Percentiles rank a stretch among this genome's conserved stretches.
Evolutionary conservation across 129 eudicot species (phyloP).

Genomic region (Saussurea involucrata): DNA sequence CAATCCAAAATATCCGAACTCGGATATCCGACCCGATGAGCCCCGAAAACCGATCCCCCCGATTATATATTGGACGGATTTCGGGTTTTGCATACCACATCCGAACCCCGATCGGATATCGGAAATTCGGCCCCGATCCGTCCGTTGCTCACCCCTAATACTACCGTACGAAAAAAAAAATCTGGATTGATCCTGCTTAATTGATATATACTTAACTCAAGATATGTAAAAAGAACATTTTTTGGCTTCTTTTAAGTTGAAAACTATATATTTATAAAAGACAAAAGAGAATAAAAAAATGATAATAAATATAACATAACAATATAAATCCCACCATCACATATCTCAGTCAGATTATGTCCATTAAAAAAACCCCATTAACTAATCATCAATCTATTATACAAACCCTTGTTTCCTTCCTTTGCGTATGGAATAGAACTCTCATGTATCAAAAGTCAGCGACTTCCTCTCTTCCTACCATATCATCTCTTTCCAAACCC

Average conservation of each 20-base stretch:
- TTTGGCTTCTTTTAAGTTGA: not conserved
- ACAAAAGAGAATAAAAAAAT: slow-evolving; percentile 19
- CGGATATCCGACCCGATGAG: no score
- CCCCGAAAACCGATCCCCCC: no score
- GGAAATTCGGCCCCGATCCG: no score
- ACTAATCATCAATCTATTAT: slow-evolving; percentile 32
- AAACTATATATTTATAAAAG: not conserved
- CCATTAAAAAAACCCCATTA: slow-evolving; percentile 18
- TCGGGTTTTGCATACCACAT: no score
- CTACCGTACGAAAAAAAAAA: no score
- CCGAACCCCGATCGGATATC: no score
- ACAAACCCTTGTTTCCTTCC: slow-evolving; percentile 28
- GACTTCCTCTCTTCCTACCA: slow-evolving; percentile 42
- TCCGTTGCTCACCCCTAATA: no score
- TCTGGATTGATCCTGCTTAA: no score
- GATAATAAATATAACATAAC: slow-evolving; percentile 8
- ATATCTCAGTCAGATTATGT: slow-evolving; percentile 35
- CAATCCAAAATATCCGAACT: no score
- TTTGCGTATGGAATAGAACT: slow-evolving; percentile 47
- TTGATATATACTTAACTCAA: not conserved
- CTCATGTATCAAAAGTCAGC: slow-evolving; percentile 72
- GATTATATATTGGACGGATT: no score
- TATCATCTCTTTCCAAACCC: slow-evolving; percentile 40
- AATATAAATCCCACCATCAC: slow-evolving; percentile 18
- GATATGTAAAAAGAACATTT: not conserved